Base-by-base conservation (phyloP, 345 rosid species). In the Schrenkiella parvula region DNA sequence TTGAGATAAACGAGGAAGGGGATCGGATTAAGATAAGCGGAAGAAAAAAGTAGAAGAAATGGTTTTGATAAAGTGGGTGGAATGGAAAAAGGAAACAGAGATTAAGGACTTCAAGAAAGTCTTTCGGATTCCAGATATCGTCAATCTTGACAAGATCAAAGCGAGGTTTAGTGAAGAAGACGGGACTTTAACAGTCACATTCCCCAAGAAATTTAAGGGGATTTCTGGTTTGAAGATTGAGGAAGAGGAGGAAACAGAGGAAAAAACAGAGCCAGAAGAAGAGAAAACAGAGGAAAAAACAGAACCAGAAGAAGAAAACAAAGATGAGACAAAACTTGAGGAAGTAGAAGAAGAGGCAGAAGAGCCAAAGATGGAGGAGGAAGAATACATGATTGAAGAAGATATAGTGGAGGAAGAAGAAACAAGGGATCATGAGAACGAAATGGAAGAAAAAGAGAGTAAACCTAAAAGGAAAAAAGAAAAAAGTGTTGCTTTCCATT, bases 1-100 rank as follows among this genome's bases (percentile, higher is more conserved):
- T 93, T n/a, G 78, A 86, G 46, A 95, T 91, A 66, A 93, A 82
- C 54, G 59, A 82, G 67, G 86, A 84, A 18, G 98, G 98, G 42
- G 77, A 72, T 65, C 78, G 66, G 69, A 82, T 93, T 13, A 73
- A 67, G 6, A 78, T 93, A 17, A 61, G 80, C n/a, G 95, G 95
- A 75, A 80, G 53, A 75, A 91, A 82, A 79, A 82, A 0, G 89
- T 89, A 21, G 88, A 85, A 54, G 88, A 91, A 73, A 79, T 89
- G 91, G 84, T 78, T 79, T 66, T 89, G 76, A 41, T 52, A n/a
- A 93, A 85, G 5, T 86, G 88, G 90, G 81, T 85, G 32, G 55
- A 83, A 80, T 71, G 81, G 77, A 89, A 80, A 61, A 85, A 82
- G 65, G 91, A 80, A 76, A 81, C 76, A 17, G 92, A 85, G 64